These are phyloP conservation scores for Ceratocystis huliohia DNA, from an alignment of 2,329 filamentous ascomycete genomes.

Conservation along the genomic window DNA sequence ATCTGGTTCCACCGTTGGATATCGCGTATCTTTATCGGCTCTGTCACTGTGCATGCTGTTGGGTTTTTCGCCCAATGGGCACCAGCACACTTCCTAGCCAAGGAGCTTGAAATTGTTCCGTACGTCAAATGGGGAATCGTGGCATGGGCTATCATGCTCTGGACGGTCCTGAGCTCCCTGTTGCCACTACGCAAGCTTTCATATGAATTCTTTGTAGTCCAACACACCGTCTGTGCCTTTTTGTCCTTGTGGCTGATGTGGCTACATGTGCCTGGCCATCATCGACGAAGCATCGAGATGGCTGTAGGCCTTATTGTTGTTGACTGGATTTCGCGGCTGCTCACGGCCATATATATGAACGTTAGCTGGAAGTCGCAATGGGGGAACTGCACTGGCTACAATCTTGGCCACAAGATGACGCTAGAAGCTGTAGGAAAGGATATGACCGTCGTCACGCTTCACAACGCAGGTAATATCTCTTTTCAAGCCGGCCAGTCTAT, in stretches of 20 bases:
- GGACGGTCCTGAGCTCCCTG: slow-evolving; percentile 51
- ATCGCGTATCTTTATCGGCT: slow-evolving; percentile 54
- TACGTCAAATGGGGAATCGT: slow-evolving; percentile 55
- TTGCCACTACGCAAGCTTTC: slow-evolving; percentile 50
- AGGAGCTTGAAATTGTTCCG: slow-evolving; percentile 48
- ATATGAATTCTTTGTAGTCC: slow-evolving; percentile 58
- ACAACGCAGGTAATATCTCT: slow-evolving; percentile 42
- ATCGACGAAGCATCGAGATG: slow-evolving; percentile 53
- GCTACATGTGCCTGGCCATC: slow-evolving; percentile 47
- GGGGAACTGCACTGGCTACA: slow-evolving; percentile 33
- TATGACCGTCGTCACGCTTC: slow-evolving; percentile 46
- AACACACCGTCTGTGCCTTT: slow-evolving; percentile 51
- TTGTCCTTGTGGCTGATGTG: slow-evolving; percentile 53
- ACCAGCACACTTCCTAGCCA: slow-evolving; percentile 43
- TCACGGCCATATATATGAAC: slow-evolving; percentile 41
- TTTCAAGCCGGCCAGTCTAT: slow-evolving; percentile 48
- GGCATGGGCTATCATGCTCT: slow-evolving; percentile 53
- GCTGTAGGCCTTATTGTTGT: slow-evolving; percentile 49
- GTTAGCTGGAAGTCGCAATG: slow-evolving; percentile 29
- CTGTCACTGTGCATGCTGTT: slow-evolving; percentile 55
- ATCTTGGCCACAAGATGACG: slow-evolving; percentile 41
- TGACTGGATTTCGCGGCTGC: slow-evolving; percentile 43
- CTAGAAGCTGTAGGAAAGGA: slow-evolving; percentile 38
- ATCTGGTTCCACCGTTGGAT: slow-evolving; percentile 67
- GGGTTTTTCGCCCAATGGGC: slow-evolving; percentile 56